phyloP scores from a whole-genome alignment of 2,329 filamentous ascomycete genomes.

The Xylogone sp. region DNA sequence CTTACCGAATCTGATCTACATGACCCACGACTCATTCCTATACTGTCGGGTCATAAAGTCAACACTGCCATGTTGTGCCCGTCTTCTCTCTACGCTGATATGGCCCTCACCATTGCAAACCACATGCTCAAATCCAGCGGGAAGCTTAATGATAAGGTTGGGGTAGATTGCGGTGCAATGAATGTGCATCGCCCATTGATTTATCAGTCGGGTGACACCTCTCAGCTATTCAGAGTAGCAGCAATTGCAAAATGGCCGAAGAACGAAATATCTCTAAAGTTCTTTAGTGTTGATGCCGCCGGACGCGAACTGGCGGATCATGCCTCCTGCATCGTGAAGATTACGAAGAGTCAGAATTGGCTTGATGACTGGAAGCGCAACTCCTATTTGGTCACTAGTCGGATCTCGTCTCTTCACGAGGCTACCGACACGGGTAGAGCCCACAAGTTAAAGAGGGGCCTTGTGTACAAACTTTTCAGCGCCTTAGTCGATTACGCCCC shows the following conservation, averaged over 20 bases:
- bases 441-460: slow-evolving; percentile 64
- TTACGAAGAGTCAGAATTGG: slow-evolving; percentile 56
- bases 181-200: slow-evolving; percentile 53
- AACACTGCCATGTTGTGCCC: slow-evolving; percentile 50
- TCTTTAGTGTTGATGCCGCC: slow-evolving; percentile 44
- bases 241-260: slow-evolving; percentile 41
- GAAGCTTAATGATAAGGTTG: too few relatives aligned
- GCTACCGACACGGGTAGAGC: slow-evolving; percentile 62
- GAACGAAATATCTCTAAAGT: too few relatives aligned
- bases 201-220: slow-evolving; percentile 35
- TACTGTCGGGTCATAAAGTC: slow-evolving; percentile 53
- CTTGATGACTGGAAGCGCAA: slow-evolving; percentile 61
- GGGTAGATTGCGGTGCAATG: too few relatives aligned
- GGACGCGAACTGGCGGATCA: slow-evolving; percentile 55
- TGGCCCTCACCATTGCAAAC: slow-evolving; percentile 58
- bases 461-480: slow-evolving; percentile 69
- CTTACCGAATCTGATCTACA: slow-evolving; percentile 51
- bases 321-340: slow-evolving; percentile 56
- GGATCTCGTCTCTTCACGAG: slow-evolving; percentile 51
- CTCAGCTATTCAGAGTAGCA: slow-evolving; percentile 53
- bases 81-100: slow-evolving; percentile 51
- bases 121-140: slow-evolving; percentile 62
- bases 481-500: slow-evolving; percentile 50
- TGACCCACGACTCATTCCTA: slow-evolving; percentile 25
- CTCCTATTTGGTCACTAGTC: slow-evolving; percentile 62